Base-by-base conservation (phyloP, 176 grass and related monocot species). In the Tillandsia leiboldiana region DNA sequence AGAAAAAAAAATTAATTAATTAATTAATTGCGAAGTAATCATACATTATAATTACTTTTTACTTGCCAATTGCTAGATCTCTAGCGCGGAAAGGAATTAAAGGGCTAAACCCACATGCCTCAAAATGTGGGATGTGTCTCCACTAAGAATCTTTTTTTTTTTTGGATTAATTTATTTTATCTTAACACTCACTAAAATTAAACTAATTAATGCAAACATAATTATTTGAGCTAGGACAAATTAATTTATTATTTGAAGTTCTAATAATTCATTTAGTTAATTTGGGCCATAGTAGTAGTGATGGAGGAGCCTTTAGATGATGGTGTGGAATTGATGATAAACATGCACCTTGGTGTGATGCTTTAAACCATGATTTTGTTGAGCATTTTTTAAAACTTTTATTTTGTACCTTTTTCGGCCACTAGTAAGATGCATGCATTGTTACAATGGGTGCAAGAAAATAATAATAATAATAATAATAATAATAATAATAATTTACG, bases 51-150 rank as follows among this genome's bases (percentile, higher is more conserved):
- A 11, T 1, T 83, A 72, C 70, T 78, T 74, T 75, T 78, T 65
- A 50, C 53, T 17, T 33, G 9, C 23, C 78, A 81, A 63, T 84
- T 78, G 74, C 74, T n/a, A n/a, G n/a, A n/a, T 78, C 83, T 84
- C 67, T 88, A 84, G 74, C 63, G 67, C 86, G 73, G 82, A 88
- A 88, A 88, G 81, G 74, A 82, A 87, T 14, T 26, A 68, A 84
- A 81, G 77, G 59, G 63, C 33, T 75, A 71, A 64, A 71, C 73
- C 71, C 71, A 78, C 67, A 29, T 63, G 64, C 86, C 86, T 69
- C 12, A 72, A 77, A 84, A 78, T 79, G 78, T 18, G 86, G 86
- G 80, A 72, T 71, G 78, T 75, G 63, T 74, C 26, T 71, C 70
- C 86, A 15, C 74, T 62, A 73, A 51, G 61, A 28, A 49, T 83